These are phyloP conservation scores for Candida succiphila DNA, from an alignment of 805 yeast genomes.

Conservation along the genomic window DNA sequence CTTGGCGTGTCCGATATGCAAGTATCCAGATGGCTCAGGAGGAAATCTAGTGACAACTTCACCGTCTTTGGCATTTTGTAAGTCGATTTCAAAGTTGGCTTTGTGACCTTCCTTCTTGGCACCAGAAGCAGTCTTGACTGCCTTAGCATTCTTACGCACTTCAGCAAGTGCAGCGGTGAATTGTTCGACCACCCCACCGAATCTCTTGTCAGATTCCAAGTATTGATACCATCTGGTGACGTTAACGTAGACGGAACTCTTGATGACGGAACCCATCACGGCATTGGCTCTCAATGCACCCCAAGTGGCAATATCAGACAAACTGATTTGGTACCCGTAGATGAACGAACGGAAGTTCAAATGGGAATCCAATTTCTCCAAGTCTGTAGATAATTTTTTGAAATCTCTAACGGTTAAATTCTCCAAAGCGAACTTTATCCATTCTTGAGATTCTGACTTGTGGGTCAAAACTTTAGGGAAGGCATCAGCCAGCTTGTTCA, in stretches of 20 bases:
- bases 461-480: constrained; percentile 37
- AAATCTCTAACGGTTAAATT: constrained; percentile 77
- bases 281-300: constrained; percentile 91
- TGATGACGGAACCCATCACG: constrained; percentile 83
- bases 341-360: constrained; percentile 79
- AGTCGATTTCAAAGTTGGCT: constrained; percentile 91
- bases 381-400: constrained; percentile 67
- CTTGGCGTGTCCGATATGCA: constrained; percentile 98
- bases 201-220: constrained; percentile 55
- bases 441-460: constrained; percentile 35
- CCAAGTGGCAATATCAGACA: constrained; percentile 87
- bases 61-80: constrained; percentile 86
- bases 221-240: constrained; percentile 89
- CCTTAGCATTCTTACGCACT: constrained; percentile 57
- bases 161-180: constrained; percentile 64
- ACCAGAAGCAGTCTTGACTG: constrained; percentile 24
- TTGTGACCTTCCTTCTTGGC: constrained; percentile 83
- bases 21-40: constrained; percentile 98
- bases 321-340: constrained; percentile 53
- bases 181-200: constrained; percentile 60
- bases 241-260: constrained; percentile 75
- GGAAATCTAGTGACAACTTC: constrained; percentile 98
- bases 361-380: constrained; percentile 75
- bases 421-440: constrained; percentile 60
- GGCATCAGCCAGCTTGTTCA: constrained; percentile 38